These are phyloP conservation scores for Apiospora malaysiana DNA, from an alignment of 2,329 filamentous ascomycete species.

Conservation along the genomic window DNA sequence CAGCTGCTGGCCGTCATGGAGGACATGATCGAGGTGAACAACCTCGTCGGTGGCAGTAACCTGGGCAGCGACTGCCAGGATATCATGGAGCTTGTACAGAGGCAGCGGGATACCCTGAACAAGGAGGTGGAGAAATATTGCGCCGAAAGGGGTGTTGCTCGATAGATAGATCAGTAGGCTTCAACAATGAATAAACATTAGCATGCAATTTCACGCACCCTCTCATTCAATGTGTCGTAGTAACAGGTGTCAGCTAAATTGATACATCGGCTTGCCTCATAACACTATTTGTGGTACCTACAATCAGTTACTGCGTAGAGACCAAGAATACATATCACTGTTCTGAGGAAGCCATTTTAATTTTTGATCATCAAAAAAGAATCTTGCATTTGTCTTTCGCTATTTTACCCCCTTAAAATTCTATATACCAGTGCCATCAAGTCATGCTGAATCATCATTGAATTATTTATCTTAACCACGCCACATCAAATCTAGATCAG, in stretches of 20 bases:
- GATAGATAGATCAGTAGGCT: not conserved
- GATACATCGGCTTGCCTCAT: not conserved
- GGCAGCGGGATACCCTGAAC: slow-evolving; percentile 68
- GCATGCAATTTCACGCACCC: not conserved
- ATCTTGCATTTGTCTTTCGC: slow-evolving; percentile 5
- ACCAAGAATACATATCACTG: not conserved
- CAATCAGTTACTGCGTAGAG: too few species aligned
- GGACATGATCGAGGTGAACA: slow-evolving; percentile 69
- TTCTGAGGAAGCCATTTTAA: not conserved
- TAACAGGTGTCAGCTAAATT: not conserved
- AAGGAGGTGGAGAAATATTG: slow-evolving; percentile 82
- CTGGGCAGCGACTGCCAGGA: slow-evolving; percentile 56
- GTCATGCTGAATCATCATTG: slow-evolving; percentile 21
- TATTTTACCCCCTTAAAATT: slow-evolving; percentile 20
- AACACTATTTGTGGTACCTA: not conserved
- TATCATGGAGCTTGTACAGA: slow-evolving; percentile 70
- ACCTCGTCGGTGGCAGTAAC: slow-evolving; percentile 49
- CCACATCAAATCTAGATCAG: slow-evolving; percentile 70
- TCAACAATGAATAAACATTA: not conserved
- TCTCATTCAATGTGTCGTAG: too few species aligned
- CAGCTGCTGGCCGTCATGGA: slow-evolving; percentile 77
- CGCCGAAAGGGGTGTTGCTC: slow-evolving; percentile 55
- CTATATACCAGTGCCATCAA: slow-evolving; percentile 22
- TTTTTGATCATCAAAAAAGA: slow-evolving; percentile 5
- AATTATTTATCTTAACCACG: slow-evolving; percentile 12